A percentile compares a stretch with the other conserved stretches of the same genome.
Conservation (phyloP, 148 eudicot species). For the Tetragonia tetragonoides region DNA sequence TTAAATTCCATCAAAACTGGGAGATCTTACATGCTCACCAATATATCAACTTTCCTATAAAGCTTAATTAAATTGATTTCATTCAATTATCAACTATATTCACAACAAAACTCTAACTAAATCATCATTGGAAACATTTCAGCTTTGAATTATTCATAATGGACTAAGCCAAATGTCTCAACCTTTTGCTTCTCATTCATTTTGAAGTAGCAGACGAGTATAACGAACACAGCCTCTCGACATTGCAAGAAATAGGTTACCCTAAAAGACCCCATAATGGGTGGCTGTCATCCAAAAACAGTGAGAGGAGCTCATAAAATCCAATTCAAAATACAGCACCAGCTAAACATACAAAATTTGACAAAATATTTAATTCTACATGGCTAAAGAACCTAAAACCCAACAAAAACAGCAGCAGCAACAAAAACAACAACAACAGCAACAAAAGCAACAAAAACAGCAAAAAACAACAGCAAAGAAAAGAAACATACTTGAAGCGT, state of each 20-base stretch:
- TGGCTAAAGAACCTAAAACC: neutral
- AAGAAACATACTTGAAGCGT: slow-evolving; percentile 42
- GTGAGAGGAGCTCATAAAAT: neutral
- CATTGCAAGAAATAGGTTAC: no score
- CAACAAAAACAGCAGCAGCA: neutral
- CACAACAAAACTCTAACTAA: no score
- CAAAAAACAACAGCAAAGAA: neutral
- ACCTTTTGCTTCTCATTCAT: no score
- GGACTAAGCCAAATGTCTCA: no score
- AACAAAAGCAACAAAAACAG: neutral
- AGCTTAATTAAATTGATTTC: neutral
- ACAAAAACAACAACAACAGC: neutral
- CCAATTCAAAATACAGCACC: neutral
- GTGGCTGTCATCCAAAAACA: no score
- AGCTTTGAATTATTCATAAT: no score
- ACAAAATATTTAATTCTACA: no score
- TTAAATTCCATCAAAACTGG: neutral
- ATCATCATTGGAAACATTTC: no score
- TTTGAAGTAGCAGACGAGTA: no score
- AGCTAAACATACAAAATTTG: neutral
- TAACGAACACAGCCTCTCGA: no score
- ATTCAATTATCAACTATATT: no score
- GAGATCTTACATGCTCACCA: neutral
- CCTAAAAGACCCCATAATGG: no score
- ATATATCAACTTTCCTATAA: neutral